Base-by-base conservation (phyloP, 2,329 filamentous ascomycete genomes). In the Aspergillus unguis region DNA sequence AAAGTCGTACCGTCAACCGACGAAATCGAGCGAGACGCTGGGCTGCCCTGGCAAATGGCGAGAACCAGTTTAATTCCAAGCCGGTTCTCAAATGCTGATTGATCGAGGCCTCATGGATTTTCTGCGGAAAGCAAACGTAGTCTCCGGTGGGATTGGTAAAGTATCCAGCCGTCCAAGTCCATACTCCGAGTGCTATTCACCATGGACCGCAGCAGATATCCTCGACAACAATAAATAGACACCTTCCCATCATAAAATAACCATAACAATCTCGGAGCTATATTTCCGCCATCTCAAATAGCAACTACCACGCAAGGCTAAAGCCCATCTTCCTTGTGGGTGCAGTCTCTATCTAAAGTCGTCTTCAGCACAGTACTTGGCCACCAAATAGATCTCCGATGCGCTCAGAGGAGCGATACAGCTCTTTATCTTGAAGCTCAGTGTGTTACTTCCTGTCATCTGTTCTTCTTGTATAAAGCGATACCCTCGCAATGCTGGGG, bases 241-340 rank as follows among this genome's bases (percentile, higher is more conserved):
- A 33, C 28, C 6, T n/a, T 5, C 41, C 4, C 25, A 23, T 23
- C 28, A 2, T 44, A 7, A 17, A 29, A 10, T 31, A 17, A 17
- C n/a, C 41, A 31, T 32, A 44, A 44, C 29, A 32, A n/a, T 23
- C 23, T 23, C n/a, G 27, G 7, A 23, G 28, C 41, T n/a, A 32
- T 8, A n/a, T 7, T 3, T 28, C 41, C 32, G 11, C 41, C 31
- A 17, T 6, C 26, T 23, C 11, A 11, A 28, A 44, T 48, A 32
- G 44, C 32, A 52, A 44, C 23, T 28, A 32, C 44, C 48, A 52
- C 44, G 50, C 50, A 52, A 52, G 50, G 50, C 44, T 44, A 47
- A 9, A 26, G 32, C 40, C 45, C 38, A 52, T 52, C 44, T 44
- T 52, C 47, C 50, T 44, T 42, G 50, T 52, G 50, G 44, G 29